phyloP scores from a whole-genome alignment of 257 asterid species.

The Scutellaria baicalensis region DNA sequence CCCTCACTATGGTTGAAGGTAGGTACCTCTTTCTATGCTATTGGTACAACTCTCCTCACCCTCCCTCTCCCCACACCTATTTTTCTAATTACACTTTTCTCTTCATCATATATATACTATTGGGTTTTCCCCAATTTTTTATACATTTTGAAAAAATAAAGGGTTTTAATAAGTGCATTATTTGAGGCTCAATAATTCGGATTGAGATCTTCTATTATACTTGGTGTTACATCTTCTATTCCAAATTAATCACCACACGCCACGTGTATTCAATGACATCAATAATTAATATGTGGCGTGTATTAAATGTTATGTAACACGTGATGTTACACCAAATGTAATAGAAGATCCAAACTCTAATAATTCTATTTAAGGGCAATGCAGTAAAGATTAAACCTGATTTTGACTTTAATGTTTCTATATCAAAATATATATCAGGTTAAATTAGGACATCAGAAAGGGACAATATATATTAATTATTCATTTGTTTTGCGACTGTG shows the following conservation, averaged over 20 bases:
- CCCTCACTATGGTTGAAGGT: slow-evolving; percentile 94
- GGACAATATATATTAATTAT: not conserved
- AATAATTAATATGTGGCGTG: too few relatives aligned
- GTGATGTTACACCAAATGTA: too few relatives aligned
- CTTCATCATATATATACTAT: not conserved
- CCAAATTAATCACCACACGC: too few relatives aligned
- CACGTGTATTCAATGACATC: too few relatives aligned
- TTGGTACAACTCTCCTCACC: slow-evolving; percentile 6
- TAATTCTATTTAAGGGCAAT: not conserved
- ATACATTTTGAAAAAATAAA: too few relatives aligned
- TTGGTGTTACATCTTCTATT: too few relatives aligned
- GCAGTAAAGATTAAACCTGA: not conserved
- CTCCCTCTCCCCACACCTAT: too few relatives aligned
- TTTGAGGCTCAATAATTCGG: not conserved
- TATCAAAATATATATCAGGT: not conserved
- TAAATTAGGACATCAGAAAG: slow-evolving; percentile 3
- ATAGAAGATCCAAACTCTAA: too few relatives aligned
- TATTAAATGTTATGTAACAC: too few relatives aligned
- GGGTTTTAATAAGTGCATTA: not conserved
- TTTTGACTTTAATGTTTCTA: not conserved
- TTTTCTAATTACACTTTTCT: not conserved
- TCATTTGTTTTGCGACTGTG: not conserved
- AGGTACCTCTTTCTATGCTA: slow-evolving; percentile 29
- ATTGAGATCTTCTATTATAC: too few relatives aligned
- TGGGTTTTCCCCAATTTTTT: too few relatives aligned